Evolutionary conservation across 2,329 filamentous ascomycete genomes (phyloP).

Genomic region (Fusarium pseudocircinatum): DNA sequence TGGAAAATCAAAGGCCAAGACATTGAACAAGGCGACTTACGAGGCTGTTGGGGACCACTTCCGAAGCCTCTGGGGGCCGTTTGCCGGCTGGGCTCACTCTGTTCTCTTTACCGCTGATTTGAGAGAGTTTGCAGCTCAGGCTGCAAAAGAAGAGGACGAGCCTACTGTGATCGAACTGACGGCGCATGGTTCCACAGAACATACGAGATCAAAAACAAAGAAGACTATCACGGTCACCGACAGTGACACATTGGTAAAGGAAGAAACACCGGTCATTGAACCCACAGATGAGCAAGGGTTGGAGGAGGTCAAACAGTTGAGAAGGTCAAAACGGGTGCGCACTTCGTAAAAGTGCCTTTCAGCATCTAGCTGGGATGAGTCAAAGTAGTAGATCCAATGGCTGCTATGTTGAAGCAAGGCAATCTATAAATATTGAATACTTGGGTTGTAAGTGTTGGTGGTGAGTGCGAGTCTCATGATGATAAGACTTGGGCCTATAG

Average conservation of each 20-base stretch:
- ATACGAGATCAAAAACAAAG: conserved; percentile 40
- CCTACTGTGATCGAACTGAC: conserved; percentile 28
- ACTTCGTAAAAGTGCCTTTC: conserved; percentile 15
- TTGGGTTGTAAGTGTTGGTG: background rate
- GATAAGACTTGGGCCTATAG: background rate
- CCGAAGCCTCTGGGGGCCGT: conserved; percentile 85
- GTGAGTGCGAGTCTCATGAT: background rate
- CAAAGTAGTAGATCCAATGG: background rate
- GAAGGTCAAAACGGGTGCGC: conserved; percentile 44
- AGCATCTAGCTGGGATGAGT: background rate
- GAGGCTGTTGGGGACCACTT: conserved; percentile 92
- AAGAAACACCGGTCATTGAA: conserved; percentile 19
- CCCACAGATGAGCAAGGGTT: conserved; percentile 23
- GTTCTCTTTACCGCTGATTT: conserved; percentile 96
- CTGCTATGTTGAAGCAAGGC: background rate
- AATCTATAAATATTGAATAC: background rate
- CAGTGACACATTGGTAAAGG: conserved; percentile 24
- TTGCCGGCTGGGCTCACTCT: conserved; percentile 97
- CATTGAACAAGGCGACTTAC: conserved; percentile 88
- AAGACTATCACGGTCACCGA: conserved; percentile 31
- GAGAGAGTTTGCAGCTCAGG: conserved; percentile 79
- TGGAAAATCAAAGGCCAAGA: conserved; percentile 83
- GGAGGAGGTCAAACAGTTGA: conserved; percentile 20
- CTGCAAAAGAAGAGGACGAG: conserved; percentile 37
- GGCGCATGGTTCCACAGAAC: conserved; percentile 3